Conservation (phyloP, 805 yeast species). For the Candida rishiriensis region DNA sequence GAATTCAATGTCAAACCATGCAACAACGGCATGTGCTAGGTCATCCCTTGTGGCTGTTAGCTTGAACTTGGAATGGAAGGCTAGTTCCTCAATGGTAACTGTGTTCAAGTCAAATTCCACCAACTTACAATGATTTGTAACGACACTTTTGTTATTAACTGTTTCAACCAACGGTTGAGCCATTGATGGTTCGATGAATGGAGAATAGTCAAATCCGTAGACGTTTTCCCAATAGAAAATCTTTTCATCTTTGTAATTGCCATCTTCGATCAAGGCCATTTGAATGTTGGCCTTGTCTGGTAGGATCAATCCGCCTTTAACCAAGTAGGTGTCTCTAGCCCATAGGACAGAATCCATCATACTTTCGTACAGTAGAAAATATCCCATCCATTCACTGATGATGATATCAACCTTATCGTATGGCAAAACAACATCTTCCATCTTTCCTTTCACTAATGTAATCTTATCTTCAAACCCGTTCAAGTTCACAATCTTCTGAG, state of each 20-base stretch:
- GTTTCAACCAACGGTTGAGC: slow-evolving; percentile 93
- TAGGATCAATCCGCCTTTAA: slow-evolving; percentile 81
- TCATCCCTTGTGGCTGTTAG: slow-evolving; percentile 76
- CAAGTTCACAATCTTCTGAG: slow-evolving; percentile 76
- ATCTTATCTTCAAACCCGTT: slow-evolving; percentile 86
- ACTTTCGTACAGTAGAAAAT: slow-evolving; percentile 89
- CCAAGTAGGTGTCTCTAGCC: slow-evolving; percentile 88
- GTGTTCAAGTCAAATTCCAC: slow-evolving; percentile 88
- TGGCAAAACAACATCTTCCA: slow-evolving; percentile 89
- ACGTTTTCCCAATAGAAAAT: slow-evolving; percentile 94
- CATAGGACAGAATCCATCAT: slow-evolving; percentile 94
- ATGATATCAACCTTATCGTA: slow-evolving; percentile 89
- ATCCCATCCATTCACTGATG: slow-evolving; percentile 99
- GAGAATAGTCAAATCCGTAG: slow-evolving; percentile 93
- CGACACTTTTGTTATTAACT: slow-evolving; percentile 72
- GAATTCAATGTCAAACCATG: slow-evolving; percentile 95
- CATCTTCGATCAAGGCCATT: slow-evolving; percentile 90
- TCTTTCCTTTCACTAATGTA: slow-evolving; percentile 84
- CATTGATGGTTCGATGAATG: slow-evolving; percentile 82
- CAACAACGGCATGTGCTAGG: slow-evolving; percentile 79
- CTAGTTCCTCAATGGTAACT: slow-evolving; percentile 74
- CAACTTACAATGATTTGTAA: slow-evolving; percentile 66
- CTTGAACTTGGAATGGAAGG: slow-evolving; percentile 66
- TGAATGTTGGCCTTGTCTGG: slow-evolving; percentile 92
- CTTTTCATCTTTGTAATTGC: slow-evolving; percentile 86